Evolutionary conservation across 2,329 filamentous ascomycete genomes (phyloP), one percentile per base, ranked within the genome.

Genomic region (Nothopassalora personata): DNA sequence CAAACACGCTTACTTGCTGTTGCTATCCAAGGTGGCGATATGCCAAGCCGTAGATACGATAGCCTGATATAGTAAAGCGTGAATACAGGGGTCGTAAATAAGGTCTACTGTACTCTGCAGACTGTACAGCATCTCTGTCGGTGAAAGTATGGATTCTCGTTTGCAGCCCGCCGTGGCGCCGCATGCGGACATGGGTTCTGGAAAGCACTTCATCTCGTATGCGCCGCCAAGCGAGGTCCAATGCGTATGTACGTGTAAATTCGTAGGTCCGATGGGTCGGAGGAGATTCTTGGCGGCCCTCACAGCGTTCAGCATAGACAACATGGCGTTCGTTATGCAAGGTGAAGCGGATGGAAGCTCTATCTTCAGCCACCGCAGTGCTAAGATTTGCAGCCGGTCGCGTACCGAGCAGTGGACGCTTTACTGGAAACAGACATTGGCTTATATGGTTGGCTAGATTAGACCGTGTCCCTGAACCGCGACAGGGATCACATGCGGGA

Each of bases 41-140:
- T n/a, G n/a, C n/a, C n/a, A n/a, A n/a, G n/a, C n/a, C n/a, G n/a
- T n/a, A n/a, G n/a, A n/a, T n/a, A n/a, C n/a, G n/a, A n/a, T n/a
- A n/a, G n/a, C n/a, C n/a, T n/a, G n/a, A n/a, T n/a, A n/a, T n/a
- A n/a, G n/a, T n/a, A n/a, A n/a, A n/a, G n/a, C n/a, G n/a, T n/a
- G n/a, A n/a, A n/a, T n/a, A n/a, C n/a, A n/a, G n/a, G n/a, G n/a
- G n/a, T n/a, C n/a, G n/a, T n/a, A n/a, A n/a, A n/a, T n/a, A n/a
- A n/a, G n/a, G n/a, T n/a, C n/a, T n/a, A n/a, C n/a, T n/a, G n/a
- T n/a, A n/a, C n/a, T n/a, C n/a, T n/a, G n/a, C n/a, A n/a, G n/a
- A n/a, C n/a, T n/a, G n/a, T n/a, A n/a, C n/a, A n/a, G n/a, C n/a
- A 56, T 56, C 33, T 54, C 46, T 57, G 48, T 43, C 46, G 46